Evolutionary conservation across 352 stramenopile genomes (phyloP).

Genomic region (Pythium phragmiticola): DNA sequence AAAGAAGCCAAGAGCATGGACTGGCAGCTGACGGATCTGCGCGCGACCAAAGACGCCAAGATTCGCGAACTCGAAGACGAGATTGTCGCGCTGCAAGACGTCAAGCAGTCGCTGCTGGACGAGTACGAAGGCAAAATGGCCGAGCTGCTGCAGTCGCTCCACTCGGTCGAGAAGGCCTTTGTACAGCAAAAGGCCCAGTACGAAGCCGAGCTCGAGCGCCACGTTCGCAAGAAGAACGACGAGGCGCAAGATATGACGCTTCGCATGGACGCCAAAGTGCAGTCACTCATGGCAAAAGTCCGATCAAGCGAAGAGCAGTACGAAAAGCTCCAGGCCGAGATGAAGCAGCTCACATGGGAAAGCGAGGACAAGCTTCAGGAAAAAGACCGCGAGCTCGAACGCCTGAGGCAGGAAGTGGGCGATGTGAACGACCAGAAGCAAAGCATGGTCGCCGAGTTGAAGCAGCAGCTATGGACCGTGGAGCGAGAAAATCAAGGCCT

Average conservation of each 20-base stretch:
- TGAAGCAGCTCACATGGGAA: slow-evolving; percentile 68
- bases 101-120: slow-evolving; percentile 78
- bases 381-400: slow-evolving; percentile 60
- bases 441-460: slow-evolving; percentile 36
- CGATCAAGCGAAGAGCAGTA: slow-evolving; percentile 49
- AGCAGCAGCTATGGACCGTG: slow-evolving; percentile 50
- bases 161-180: slow-evolving; percentile 81
- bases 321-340: slow-evolving; percentile 47
- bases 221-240: slow-evolving; percentile 46
- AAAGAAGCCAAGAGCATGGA: slow-evolving; percentile 66
- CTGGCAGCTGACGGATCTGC: slow-evolving; percentile 69
- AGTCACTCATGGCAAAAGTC: slow-evolving; percentile 43
- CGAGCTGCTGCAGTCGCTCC: slow-evolving; percentile 75
- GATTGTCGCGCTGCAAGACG: slow-evolving; percentile 49
- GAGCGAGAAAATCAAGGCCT: slow-evolving; percentile 44
- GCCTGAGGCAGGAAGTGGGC: slow-evolving; percentile 43
- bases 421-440: slow-evolving; percentile 60
- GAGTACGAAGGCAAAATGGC: slow-evolving; percentile 88
- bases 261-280: slow-evolving; percentile 40
- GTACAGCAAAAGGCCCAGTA: slow-evolving; percentile 83
- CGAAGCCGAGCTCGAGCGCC: slow-evolving; percentile 59
- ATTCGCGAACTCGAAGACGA: slow-evolving; percentile 68
- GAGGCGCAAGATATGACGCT: slow-evolving; percentile 17
- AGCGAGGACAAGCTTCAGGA: slow-evolving; percentile 56
- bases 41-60: slow-evolving; percentile 51